Percentiles rank a stretch among this genome's conserved stretches.
Conservation (phyloP, 1,139 yeast species). For the Hansenula sp. region DNA sequence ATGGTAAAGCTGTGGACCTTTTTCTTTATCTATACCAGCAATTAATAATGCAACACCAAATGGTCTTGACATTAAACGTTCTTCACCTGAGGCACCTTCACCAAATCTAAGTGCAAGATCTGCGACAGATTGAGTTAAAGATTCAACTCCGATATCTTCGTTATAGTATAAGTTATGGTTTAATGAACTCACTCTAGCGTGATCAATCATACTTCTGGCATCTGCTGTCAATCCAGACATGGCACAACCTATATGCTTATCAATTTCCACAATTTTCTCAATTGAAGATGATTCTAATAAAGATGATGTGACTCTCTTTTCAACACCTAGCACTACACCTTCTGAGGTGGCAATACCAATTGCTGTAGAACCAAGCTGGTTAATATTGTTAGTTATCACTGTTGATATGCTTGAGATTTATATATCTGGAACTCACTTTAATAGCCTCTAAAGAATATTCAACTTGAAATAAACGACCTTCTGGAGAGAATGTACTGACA, state of each 20-base stretch:
- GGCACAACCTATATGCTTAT: conserved; percentile 94
- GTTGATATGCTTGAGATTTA: no score
- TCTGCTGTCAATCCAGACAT: conserved; percentile 99
- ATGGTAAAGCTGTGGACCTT: conserved; percentile 94
- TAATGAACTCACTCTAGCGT: conserved; percentile 88
- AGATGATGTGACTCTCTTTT: conserved; percentile 92
- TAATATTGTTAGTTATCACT: conserved; percentile 2
- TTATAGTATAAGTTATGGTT: conserved; percentile 89
- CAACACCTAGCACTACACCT: conserved; percentile 95
- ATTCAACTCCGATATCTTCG: conserved; percentile 89
- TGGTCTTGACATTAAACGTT: conserved; percentile 96
- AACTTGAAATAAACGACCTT: conserved; percentile 96
- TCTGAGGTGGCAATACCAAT: conserved; percentile 96
- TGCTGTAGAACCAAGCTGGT: conserved; percentile 83
- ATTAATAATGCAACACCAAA: conserved; percentile 96
- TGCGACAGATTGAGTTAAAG: conserved; percentile 93
- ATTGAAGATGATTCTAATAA: conserved; percentile 88
- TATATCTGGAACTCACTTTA: conserved; percentile 48
- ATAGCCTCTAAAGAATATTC: conserved; percentile 98
- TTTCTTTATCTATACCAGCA: conserved; percentile 89
- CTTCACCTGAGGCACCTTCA: conserved; percentile 97
- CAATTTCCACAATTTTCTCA: conserved; percentile 95
- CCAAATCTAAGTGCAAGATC: conserved; percentile 97
- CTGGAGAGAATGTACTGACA: conserved; percentile 97
- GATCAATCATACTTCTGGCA: conserved; percentile 98